Evolutionary conservation across 1,284 basidiomycete species (phyloP), one percentile per base, ranked within the genome.

Genomic region (Ganoderma lucidum): DNA sequence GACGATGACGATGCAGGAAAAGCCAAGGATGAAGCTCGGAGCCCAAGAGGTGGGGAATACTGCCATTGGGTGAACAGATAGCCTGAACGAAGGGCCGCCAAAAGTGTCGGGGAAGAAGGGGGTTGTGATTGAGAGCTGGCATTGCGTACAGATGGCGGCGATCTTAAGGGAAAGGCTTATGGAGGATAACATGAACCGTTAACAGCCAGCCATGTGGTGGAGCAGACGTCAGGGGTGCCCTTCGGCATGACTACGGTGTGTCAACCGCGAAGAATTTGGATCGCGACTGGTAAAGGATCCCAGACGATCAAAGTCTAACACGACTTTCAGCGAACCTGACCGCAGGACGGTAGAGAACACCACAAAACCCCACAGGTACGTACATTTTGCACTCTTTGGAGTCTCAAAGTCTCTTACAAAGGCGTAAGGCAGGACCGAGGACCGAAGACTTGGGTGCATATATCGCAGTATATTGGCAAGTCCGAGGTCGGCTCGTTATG

Each of bases 201-300:
- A 23, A 23, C 23, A 23, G 23, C 23, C 23, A 23, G 23, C 23
- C 23, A 23, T 23, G 23, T 23, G 23, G n/a, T 59, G 35, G n/a
- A 6, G 39, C 39, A 8, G 39, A 23, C 39, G 23, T 17, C 8
- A 23, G 23, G 39, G 37, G 42, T 41, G 23, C 39, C 28, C 39
- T 30, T 30, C 39, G 39, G 39, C 59, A 23, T 23, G 23, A 23
- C 23, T 23, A 23, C 23, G 14, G 37, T 61, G 35, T 59, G 59
- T 61, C 39, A 61, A 28, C 59, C 59, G 23, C 59, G 39, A 41
- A 28, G 23, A 19, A 61, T 61, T 42, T 42, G 39, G 39, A 61
- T 61, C 39, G 59, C 23, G 56, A 59, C 56, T 35, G 30, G 51
- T 9, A 30, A 5, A 8, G 30, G 17, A 35, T 32, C 4, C 15